Evolutionary conservation across 228 moss, liverwort and hornwort genomes (phyloP), one percentile per base, ranked within the genome.

Genomic region (Sphagnum fallax): DNA sequence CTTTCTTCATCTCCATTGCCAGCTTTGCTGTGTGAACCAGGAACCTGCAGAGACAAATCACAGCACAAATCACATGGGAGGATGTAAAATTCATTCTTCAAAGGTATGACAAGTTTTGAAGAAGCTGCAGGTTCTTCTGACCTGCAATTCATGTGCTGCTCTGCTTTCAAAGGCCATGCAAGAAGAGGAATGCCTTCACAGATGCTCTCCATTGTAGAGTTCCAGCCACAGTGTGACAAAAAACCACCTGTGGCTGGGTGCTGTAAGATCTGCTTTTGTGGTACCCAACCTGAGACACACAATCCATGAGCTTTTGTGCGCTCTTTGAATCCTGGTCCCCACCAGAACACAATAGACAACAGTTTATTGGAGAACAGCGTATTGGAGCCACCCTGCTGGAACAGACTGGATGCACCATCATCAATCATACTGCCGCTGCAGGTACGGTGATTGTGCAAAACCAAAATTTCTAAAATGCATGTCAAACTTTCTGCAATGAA

Each of bases 111-210:
- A 32, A 32, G 32, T 32, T 32, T 32, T 32, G 32, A 32, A 32
- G 32, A 32, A 32, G 32, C 32, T 32, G 32, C 32, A 32, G 32
- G 32, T 32, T 32, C 32, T 78, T 55, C 73, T 78, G 63, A 81
- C 90, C 84, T 83, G 69, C 74, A 73, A 51, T 80, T 92, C 66
- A 90, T 73, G 12, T 66, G 83, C 60, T 90, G 88, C 32, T 90
- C 90, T 1, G 84, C 76, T 13, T 69, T 65, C 15, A 70, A 52
- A 12, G 90, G 86, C 71, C 77, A 88, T 0, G 77, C 62, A 14
- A 93, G 71, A 51, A 93, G 55, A 4, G 88, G 93, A 2, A 90
- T 50, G 62, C 83, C 86, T 0, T 47, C 18, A 6, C 51, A 12
- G 62, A 87, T 69, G 53, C 75, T 75, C 71, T 79, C 87, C n/a